Conservation (phyloP, 345 rosid genomes). For the Erucastrum elatum region DNA sequence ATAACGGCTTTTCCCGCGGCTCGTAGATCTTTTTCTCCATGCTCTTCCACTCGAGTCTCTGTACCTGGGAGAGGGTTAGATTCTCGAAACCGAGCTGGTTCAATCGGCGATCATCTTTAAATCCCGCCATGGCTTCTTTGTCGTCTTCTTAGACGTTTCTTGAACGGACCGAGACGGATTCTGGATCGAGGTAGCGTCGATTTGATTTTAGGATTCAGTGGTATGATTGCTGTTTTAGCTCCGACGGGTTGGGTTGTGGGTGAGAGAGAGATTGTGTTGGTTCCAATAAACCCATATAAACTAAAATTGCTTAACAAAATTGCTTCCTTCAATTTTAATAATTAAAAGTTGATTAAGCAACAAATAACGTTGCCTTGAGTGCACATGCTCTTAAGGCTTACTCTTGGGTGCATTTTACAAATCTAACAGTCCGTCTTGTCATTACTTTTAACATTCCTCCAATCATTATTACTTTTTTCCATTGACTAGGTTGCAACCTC, state of each 20-base stretch:
- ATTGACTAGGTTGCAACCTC: no score
- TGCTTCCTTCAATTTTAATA: no score
- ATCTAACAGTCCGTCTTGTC: background rate
- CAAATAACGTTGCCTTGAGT: no score
- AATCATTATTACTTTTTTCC: no score
- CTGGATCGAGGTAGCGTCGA: constrained; percentile 48
- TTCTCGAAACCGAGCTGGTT: constrained; percentile 55
- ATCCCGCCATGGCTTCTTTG: constrained; percentile 45
- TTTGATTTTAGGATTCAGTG: constrained; percentile 53
- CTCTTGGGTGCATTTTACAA: background rate
- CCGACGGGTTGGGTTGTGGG: no score
- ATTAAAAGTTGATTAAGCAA: no score
- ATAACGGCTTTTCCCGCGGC: constrained; percentile 45
- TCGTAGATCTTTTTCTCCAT: constrained; percentile 49
- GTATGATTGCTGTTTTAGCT: no score
- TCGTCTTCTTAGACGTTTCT: constrained; percentile 4
- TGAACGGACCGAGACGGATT: constrained; percentile 36
- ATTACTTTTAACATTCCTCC: no score
- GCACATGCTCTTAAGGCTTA: no score
- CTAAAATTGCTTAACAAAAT: no score
- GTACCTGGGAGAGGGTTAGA: constrained; percentile 42
- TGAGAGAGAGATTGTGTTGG: no score
- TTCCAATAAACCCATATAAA: no score
- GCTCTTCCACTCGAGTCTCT: constrained; percentile 58
- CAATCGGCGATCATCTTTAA: constrained; percentile 61